phyloP scores from a whole-genome alignment of 2,329 filamentous ascomycete genomes.

The Aspergillus eucalypticola region DNA sequence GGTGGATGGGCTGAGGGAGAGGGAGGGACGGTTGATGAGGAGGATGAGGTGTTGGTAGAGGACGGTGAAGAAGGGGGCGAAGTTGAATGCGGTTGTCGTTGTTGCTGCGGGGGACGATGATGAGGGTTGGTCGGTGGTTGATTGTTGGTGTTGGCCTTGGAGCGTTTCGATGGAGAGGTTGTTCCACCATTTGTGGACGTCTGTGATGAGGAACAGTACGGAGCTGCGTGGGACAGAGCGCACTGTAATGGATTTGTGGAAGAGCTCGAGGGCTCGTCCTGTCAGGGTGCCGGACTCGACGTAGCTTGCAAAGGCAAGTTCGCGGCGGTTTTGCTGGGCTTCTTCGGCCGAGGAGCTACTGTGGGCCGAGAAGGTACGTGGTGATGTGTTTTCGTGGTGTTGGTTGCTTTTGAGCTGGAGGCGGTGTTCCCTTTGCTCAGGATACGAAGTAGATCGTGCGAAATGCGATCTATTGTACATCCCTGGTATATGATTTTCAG shows the following conservation, averaged over 20 bases:
- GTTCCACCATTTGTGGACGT: slow-evolving; percentile 48
- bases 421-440: not conserved
- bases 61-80: slow-evolving; percentile 44
- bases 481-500: slow-evolving; percentile 42
- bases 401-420: not conserved
- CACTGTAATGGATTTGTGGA: slow-evolving; percentile 45
- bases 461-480: slow-evolving; percentile 10
- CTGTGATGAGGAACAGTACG: slow-evolving; percentile 40
- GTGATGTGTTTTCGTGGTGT: slow-evolving; percentile 14
- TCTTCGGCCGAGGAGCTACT: slow-evolving; percentile 7
- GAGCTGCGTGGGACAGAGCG: slow-evolving; percentile 41
- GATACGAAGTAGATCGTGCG: not conserved
- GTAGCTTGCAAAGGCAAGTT: slow-evolving; percentile 40
- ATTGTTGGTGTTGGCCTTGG: not conserved
- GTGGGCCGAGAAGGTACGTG: not conserved
- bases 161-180: slow-evolving; percentile 31
- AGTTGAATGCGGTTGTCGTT: slow-evolving; percentile 27
- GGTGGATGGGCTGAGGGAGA: slow-evolving; percentile 41
- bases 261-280: slow-evolving; percentile 43
- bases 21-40: slow-evolving; percentile 41
- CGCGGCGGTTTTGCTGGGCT: slow-evolving; percentile 24
- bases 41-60: slow-evolving; percentile 45
- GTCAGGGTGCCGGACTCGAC: slow-evolving; percentile 43
- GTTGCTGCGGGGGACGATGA: slow-evolving; percentile 2
- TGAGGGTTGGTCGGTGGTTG: not conserved